Evolutionary conservation across 2,329 filamentous ascomycete genomes (phyloP), one percentile per base, ranked within the genome.

Genomic region (Ceratocystis papillata): DNA sequence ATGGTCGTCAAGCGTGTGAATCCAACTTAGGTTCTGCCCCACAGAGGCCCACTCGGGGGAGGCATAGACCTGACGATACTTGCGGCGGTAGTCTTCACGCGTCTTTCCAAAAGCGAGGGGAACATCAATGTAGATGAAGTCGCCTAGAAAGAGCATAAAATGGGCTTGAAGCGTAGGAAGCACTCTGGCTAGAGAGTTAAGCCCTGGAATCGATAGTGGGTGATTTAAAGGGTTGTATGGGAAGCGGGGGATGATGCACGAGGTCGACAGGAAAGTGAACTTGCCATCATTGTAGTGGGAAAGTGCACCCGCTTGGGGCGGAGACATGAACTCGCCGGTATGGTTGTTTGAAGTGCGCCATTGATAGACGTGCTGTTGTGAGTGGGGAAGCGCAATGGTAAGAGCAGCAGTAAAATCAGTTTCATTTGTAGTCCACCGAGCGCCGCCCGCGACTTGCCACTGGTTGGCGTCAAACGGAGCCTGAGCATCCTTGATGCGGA

Each of bases 1-100:
- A 72, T 99, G 94, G 73, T 99, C 94, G 73, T 99, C 94, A 5
- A 96, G 83, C 1, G 96, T 92, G 72, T 99, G 94, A 57, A 97
- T 90, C 94, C 94, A 99, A 71, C 92, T 95, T n/a, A 97, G 79
- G 65, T 90, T 86, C 70, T 87, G 81, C 0, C 85, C 85, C 10
- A 89, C 85, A 0, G 84, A 78, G 0, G 83, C 79, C 94, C 94
- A 99, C 70, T 96, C 93, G 0, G 93, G 93, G 1, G 92, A 96
- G 0, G 90, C 88, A 73, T 99, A 99, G n/a, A 96, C 87, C 71
- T 95, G 90, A 22, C 93, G 87, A 73, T 99, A 99, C 73, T 96
- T 91, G 73, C 90, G 85, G 62, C 92, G 84, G 74, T 96, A 99
- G 71, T 91, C 85, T 65, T 89, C 85, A 1, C 81, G 77, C 0